Conservation (phyloP, 257 asterid genomes). For the Nicotiana tabacum region DNA sequence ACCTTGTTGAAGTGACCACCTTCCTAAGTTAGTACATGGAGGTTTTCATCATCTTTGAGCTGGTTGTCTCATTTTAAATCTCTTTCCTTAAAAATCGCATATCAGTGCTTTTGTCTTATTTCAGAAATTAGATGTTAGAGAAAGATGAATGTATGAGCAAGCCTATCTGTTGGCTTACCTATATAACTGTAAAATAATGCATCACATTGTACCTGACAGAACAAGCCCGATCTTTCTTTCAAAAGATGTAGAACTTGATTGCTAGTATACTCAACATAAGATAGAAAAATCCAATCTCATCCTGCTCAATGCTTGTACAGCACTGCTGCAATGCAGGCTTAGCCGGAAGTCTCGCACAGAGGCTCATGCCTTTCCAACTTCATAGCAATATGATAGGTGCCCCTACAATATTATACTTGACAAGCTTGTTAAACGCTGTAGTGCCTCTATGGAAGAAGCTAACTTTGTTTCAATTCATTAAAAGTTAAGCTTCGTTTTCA, state of each 20-base stretch:
- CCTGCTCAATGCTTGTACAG: not conserved
- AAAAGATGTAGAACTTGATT: not conserved
- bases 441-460: constrained; percentile 5
- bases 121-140: not conserved
- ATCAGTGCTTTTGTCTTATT: not conserved
- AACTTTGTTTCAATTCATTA: not conserved
- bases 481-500: not conserved
- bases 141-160: not conserved
- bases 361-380: not conserved
- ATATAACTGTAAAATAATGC: not conserved
- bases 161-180: not conserved
- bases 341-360: not conserved
- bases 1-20: not conserved
- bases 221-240: not conserved
- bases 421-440: not conserved
- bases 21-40: not conserved
- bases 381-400: not conserved
- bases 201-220: not conserved
- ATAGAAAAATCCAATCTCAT: not conserved
- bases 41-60: not conserved
- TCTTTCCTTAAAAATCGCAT: not conserved
- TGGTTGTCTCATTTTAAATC: not conserved
- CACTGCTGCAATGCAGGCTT: not conserved
- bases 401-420: not conserved
- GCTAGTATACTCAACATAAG: not conserved